phyloP scores from a whole-genome alignment of 192 early-diverging fungal species.

The Linderina pennispora region DNA sequence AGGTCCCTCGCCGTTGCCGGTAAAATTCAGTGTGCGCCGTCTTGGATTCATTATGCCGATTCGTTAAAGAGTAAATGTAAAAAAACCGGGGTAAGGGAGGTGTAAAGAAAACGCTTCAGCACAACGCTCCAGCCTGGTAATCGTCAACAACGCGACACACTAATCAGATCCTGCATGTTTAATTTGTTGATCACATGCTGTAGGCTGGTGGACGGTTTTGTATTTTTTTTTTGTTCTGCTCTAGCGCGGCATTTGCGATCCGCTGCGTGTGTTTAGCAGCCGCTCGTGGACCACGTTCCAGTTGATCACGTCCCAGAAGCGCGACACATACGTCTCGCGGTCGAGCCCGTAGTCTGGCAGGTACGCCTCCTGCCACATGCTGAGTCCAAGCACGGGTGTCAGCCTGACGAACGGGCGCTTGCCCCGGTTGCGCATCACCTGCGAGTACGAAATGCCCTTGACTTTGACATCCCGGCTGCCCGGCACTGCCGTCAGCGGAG shows the following conservation, averaged over 20 bases:
- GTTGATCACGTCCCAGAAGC: slow-evolving; percentile 46
- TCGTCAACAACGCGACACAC: no score
- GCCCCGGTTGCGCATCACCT: slow-evolving; percentile 11
- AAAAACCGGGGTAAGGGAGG: no score
- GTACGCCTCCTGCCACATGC: slow-evolving; percentile 50
- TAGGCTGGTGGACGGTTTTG: no score
- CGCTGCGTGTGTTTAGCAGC: slow-evolving; percentile 9
- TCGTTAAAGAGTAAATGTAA: neutral
- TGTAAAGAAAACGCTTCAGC: no score
- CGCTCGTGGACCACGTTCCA: slow-evolving; percentile 43
- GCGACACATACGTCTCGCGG: slow-evolving; percentile 26
- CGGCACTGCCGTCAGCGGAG: slow-evolving; percentile 35
- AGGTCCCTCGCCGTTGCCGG: slow-evolving; percentile 5
- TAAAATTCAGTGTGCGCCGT: slow-evolving; percentile 41
- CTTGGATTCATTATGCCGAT: slow-evolving; percentile 23
- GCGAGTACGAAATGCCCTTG: slow-evolving; percentile 18
- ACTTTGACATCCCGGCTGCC: slow-evolving; percentile 1
- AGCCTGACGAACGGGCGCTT: slow-evolving; percentile 21
- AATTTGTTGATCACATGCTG: neutral
- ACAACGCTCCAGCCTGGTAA: no score
- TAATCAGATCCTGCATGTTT: no score
- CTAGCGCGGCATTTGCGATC: neutral
- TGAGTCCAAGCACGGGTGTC: slow-evolving; percentile 37
- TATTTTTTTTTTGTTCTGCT: neutral
- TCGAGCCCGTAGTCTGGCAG: slow-evolving; percentile 43